Base-by-base conservation (phyloP, 2,329 filamentous ascomycete genomes). In the Aaosphaeria arxii region DNA sequence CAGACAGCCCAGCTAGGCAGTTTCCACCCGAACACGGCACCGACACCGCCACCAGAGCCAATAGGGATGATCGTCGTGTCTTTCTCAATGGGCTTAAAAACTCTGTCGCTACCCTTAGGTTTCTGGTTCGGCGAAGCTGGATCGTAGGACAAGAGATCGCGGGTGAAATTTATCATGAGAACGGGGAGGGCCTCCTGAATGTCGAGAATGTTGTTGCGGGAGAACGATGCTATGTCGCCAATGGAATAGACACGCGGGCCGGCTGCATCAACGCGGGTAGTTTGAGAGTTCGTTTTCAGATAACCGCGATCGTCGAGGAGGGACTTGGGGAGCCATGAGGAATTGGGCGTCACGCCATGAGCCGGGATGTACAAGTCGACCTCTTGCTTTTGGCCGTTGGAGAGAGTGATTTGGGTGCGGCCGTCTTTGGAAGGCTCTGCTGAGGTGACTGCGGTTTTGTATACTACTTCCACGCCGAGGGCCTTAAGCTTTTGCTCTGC, bases 351-450 rank as follows among this genome's bases (percentile, higher is more conserved):
- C 9, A 75, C 75, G 30, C 81, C 81, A 11, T 73, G 73, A 1
- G 77, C 77, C 4, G 75, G 72, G 47, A 84, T 75, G 58, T 78
- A 82, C 28, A 80, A 51, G 54, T 83, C 80, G 2, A 74, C 71
- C 1, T 70, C 69, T 36, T 79, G 54, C 3, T 63, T 70, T 41
- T 74, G 67, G 39, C 79, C 79, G 48, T 78, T 75, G 50, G 52
- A 47, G 11, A 70, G 55, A 1, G 52, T 56, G 43, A 68, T 17
- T 28, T 79, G 56, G 4, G 71, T 70, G 50, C 72, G 77, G 30
- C 68, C 72, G 32, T 71, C 66, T 2, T 62, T 52, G 6, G 57
- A 52, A 5, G 47, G 38, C 6, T 44, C 42, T 5, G 50, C 41
- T 17, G 57, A 58, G 17, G 63, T 57, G 6, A 74, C 69, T 17